Evolutionary conservation across 1,284 basidiomycete genomes (phyloP), one percentile per base, ranked within the genome.

Genomic region (Ganoderma sinense): DNA sequence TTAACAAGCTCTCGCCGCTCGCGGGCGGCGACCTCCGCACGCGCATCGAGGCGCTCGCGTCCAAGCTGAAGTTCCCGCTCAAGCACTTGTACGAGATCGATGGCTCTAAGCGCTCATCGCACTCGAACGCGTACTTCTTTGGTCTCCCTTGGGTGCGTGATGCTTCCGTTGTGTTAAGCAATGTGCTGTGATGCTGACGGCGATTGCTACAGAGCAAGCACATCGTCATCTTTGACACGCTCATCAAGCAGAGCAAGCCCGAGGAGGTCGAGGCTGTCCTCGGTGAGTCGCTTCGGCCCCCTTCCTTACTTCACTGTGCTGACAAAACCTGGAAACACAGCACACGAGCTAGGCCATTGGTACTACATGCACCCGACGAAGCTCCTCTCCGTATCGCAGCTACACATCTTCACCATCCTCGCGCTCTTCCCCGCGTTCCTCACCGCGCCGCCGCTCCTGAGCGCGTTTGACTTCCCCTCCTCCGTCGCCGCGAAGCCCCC

Each of bases 291-390:
- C 20, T 40, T 55, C n/a, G n/a, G n/a, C n/a, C 33, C 10, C n/a
- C 45, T 20, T 2, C n/a, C 4, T 20, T 33, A 7, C 3, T 23
- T 31, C 29, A 8, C 13, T 2, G 14, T 23, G 13, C 62, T 41
- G 29, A 36, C 55, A 10, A 10, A 11, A 11, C 31, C n/a, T n/a
- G 23, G n/a, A 6, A 16, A 33, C 10, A 1, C 7, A 88, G 91
- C 96, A 0, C 97, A 99, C 82, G 97, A 99, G 80, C 93, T 99
- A 29, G 97, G 97, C 0, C 97, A 98, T 82, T 98, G 96, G 96
- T 94, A 94, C 77, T 90, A 90, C 82, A 86, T 91, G 74, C 97
- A 99, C 84, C 95, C 96, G 0, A 91, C 92, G 71, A 95, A 97
- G 80, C 88, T 99, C 74, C 88, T 99, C 78, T 82, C 89, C 62